Conservation (phyloP, 1,284 basidiomycete species). For the Laetiporus sulphureus region DNA sequence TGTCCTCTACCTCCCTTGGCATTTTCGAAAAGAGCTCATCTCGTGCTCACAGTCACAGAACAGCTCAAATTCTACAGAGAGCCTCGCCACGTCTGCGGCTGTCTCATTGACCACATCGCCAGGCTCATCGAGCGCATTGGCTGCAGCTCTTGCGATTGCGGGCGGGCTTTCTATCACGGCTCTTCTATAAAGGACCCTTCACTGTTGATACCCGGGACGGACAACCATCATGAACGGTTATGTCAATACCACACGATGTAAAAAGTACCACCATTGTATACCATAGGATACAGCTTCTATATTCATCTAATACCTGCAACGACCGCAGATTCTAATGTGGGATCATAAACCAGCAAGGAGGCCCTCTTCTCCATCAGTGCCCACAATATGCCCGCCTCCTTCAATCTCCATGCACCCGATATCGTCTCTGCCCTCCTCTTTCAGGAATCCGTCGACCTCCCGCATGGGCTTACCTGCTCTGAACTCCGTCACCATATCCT, state of each 20-base stretch:
- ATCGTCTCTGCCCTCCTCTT: conserved; percentile 41
- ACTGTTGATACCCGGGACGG: no score
- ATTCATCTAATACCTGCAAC: neutral
- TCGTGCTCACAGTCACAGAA: no score
- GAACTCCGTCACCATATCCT: conserved; percentile 37
- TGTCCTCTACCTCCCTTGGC: no score
- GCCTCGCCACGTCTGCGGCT: conserved; percentile 2
- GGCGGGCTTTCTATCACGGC: conserved; percentile 1
- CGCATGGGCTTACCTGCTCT: conserved; percentile 24
- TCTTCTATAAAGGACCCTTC: neutral
- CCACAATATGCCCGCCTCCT: conserved; percentile 17
- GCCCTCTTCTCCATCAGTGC: neutral
- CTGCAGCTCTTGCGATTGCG: conserved; percentile 1
- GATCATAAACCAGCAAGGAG: neutral
- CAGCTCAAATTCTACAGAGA: neutral
- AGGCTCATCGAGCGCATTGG: neutral
- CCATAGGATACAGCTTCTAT: no score
- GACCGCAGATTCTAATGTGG: neutral
- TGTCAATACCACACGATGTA: no score
- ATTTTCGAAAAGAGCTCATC: no score
- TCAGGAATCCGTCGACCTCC: conserved; percentile 48
- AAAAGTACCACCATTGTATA: no score
- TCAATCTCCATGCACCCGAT: conserved; percentile 40
- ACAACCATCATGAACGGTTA: no score
- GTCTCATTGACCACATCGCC: neutral